Evolutionary conservation across 2,329 filamentous ascomycete species (phyloP).

Genomic region (Cladosporium colombiae): DNA sequence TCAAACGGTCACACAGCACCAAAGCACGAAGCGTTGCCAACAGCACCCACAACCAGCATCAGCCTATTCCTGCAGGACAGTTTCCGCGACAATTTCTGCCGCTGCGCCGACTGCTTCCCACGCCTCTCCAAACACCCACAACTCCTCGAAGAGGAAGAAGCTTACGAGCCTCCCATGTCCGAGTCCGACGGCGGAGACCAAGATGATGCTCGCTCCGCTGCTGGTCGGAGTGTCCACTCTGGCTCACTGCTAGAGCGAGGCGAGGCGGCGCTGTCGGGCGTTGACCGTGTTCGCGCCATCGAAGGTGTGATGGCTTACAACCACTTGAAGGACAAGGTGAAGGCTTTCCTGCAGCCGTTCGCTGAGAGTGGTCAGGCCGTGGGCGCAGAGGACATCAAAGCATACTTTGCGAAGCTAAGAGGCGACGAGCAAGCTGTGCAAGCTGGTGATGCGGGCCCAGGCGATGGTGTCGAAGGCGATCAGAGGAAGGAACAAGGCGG

Average conservation of each 20-base stretch:
- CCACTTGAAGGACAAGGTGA: constrained; percentile 92
- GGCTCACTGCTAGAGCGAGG: constrained; percentile 86
- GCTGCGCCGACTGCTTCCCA: constrained; percentile 77
- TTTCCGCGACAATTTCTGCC: constrained; percentile 83
- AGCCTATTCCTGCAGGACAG: constrained; percentile 79
- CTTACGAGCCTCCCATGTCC: constrained; percentile 88
- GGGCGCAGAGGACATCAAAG: constrained; percentile 92
- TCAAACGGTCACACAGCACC: constrained; percentile 1
- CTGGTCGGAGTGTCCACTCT: constrained; percentile 61
- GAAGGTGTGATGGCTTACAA: constrained; percentile 98
- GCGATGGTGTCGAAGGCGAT: constrained; percentile 30
- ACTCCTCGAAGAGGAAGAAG: constrained; percentile 90
- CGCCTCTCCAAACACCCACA: constrained; percentile 70
- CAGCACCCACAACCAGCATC: constrained; percentile 59
- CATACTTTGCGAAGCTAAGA: constrained; percentile 89
- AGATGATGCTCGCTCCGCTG: constrained; percentile 47
- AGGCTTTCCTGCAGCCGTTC: constrained; percentile 89
- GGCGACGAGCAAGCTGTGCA: constrained; percentile 68
- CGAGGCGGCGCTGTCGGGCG: constrained; percentile 85
- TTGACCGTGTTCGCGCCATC: constrained; percentile 90
- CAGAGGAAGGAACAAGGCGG: constrained; percentile 43
- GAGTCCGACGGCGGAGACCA: constrained; percentile 54
- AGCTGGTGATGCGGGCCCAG: constrained; percentile 35
- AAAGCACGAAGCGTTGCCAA: constrained; percentile 52
- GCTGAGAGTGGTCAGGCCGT: constrained; percentile 87